Percentiles rank a stretch among this genome's conserved stretches.
Conservation (phyloP, 169 alveolate species). For the Eimeria maxima region DNA sequence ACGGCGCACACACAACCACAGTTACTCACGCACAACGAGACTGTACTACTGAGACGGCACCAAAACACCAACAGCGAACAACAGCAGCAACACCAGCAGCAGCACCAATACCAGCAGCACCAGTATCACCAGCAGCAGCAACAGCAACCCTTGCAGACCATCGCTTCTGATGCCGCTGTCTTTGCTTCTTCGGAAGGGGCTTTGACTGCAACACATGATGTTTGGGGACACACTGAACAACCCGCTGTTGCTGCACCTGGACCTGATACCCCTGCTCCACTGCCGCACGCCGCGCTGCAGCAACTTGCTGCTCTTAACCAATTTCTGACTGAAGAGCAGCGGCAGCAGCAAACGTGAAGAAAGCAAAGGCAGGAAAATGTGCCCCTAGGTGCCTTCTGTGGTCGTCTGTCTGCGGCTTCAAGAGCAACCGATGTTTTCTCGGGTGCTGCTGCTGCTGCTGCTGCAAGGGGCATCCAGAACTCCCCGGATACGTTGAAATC, state of each 20-base stretch:
- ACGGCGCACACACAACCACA: neutral
- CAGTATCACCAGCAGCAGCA: too few species aligned
- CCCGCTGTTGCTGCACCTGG: neutral
- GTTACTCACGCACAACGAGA: neutral
- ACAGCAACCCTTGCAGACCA: neutral
- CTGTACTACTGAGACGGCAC: neutral
- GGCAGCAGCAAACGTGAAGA: neutral
- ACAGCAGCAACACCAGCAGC: too few species aligned
- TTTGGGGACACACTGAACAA: neutral
- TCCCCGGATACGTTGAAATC: too few species aligned
- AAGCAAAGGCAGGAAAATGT: too few species aligned
- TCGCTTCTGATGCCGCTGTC: neutral
- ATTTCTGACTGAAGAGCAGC: slow-evolving; percentile 16
- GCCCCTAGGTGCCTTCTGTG: too few species aligned
- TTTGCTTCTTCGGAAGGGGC: neutral
- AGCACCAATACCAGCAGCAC: too few species aligned
- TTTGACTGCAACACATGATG: neutral
- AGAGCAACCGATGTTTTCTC: too few species aligned
- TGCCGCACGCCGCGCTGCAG: slow-evolving; percentile 45
- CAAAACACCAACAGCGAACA: neutral
- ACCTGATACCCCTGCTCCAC: neutral
- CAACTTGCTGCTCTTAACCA: slow-evolving; percentile 37
- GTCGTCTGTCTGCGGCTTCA: too few species aligned
- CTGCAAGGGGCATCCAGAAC: too few species aligned
- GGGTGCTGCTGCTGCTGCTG: too few species aligned